Percentiles rank a stretch among this genome's conserved stretches.
These are phyloP conservation scores for Trichoderma arundinaceum DNA, from an alignment of 2,329 filamentous ascomycete genomes.

Conservation along the genomic window DNA sequence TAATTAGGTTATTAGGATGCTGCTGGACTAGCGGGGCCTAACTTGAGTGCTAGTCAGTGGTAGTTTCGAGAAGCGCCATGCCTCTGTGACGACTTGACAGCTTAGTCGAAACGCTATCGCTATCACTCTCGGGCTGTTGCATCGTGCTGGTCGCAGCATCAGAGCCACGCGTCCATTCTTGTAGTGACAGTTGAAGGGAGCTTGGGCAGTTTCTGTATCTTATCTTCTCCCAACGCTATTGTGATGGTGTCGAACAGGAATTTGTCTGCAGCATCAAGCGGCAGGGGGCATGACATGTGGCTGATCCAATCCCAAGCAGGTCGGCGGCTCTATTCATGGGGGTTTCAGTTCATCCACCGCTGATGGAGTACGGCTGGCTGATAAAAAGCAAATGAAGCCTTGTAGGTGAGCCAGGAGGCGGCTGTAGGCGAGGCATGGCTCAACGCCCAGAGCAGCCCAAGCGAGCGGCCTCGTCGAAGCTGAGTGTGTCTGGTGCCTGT, in stretches of 20 bases:
- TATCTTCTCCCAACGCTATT: no score
- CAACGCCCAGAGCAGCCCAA: not conserved
- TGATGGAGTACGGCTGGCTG: not conserved
- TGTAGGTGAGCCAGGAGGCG: not conserved
- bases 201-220: not conserved
- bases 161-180: not conserved
- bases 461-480: not conserved
- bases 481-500: slow-evolving; percentile 3
- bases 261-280: not conserved
- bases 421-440: not conserved
- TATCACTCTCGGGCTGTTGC: not conserved
- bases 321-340: not conserved
- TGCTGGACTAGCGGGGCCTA: slow-evolving; percentile 5
- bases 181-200: not conserved
- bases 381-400: not conserved
- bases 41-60: not conserved
- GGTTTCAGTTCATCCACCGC: slow-evolving; percentile 2
- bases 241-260: not conserved
- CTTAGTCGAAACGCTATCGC: not conserved
- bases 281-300: not conserved
- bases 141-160: not conserved
- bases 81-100: not conserved
- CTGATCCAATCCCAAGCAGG: not conserved
- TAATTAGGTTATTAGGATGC: slow-evolving; percentile 1
- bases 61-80: slow-evolving; percentile 14